Percentiles rank a stretch among this genome's conserved stretches.
Evolutionary conservation across 2,329 filamentous ascomycete species (phyloP).

Genomic region (Trichoderma simmonsii): DNA sequence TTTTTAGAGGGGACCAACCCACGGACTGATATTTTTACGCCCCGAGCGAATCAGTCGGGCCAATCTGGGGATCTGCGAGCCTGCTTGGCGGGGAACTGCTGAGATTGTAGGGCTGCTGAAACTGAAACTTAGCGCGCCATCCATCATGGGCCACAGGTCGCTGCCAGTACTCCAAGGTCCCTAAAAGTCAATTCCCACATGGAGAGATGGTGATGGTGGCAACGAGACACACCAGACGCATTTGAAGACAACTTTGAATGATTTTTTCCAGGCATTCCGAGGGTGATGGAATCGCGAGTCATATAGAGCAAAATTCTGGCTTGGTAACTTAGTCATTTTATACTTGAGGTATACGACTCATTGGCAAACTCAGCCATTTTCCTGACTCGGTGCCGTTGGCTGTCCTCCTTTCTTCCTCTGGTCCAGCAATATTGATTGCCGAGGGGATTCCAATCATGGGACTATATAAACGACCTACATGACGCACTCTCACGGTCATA

Average conservation of each 20-base stretch:
- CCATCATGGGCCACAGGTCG: neutral
- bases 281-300: neutral
- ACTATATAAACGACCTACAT: too few species aligned
- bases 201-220: neutral
- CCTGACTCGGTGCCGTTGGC: too few species aligned
- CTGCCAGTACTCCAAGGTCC: neutral
- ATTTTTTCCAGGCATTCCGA: too few species aligned
- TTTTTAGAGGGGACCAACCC: neutral
- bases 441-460: too few species aligned
- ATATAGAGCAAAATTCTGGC: neutral
- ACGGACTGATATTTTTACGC: slow-evolving; percentile 18
- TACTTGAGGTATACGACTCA: too few species aligned
- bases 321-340: neutral
- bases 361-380: too few species aligned
- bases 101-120: neutral
- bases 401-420: too few species aligned
- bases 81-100: neutral
- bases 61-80: slow-evolving; percentile 1
- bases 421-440: too few species aligned
- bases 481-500: too few species aligned
- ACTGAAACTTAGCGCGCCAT: neutral
- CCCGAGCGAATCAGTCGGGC: slow-evolving; percentile 9
- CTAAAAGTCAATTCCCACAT: neutral
- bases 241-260: neutral
- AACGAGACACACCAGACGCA: neutral